phyloP scores from a whole-genome alignment of 2,329 filamentous ascomycete genomes.

The Karstenula rhodostoma region DNA sequence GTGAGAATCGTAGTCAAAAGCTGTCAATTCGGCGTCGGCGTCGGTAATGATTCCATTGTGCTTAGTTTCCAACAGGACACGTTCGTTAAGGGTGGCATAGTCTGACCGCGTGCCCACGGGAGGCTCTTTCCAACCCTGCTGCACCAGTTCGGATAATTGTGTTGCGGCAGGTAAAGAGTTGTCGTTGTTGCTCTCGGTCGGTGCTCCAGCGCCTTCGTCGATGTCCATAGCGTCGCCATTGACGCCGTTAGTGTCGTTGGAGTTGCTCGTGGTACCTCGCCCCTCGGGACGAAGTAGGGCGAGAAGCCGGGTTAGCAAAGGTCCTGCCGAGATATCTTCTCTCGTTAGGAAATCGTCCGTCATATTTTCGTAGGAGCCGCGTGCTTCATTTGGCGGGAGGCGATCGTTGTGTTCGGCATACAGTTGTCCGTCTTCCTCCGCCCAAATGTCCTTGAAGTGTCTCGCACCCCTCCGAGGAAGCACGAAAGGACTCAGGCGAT shows the following conservation, averaged over 20 bases:
- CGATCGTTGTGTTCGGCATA: slow-evolving; percentile 73
- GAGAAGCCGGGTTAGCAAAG: slow-evolving; percentile 82
- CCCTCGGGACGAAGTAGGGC: slow-evolving; percentile 82
- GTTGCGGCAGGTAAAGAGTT: slow-evolving; percentile 71
- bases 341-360: slow-evolving; percentile 87
- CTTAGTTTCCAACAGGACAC: slow-evolving; percentile 87
- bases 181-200: slow-evolving; percentile 45
- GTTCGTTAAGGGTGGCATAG: slow-evolving; percentile 86
- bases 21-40: slow-evolving; percentile 69
- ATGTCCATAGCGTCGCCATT: slow-evolving; percentile 59
- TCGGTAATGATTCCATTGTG: slow-evolving; percentile 89
- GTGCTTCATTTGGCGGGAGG: slow-evolving; percentile 79
- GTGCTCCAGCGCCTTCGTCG: slow-evolving; percentile 51
- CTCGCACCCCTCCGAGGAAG: slow-evolving; percentile 85
- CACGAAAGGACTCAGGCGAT: slow-evolving; percentile 82
- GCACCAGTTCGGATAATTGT: slow-evolving; percentile 78
- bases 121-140: slow-evolving; percentile 80
- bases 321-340: slow-evolving; percentile 87
- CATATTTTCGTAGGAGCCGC: slow-evolving; percentile 86
- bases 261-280: slow-evolving; percentile 62
- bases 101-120: slow-evolving; percentile 76
- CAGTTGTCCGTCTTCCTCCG: slow-evolving; percentile 87
- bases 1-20: slow-evolving; percentile 89
- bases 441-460: slow-evolving; percentile 91
- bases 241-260: slow-evolving; percentile 63